Evolutionary conservation across 345 rosid species (phyloP), one percentile per base, ranked within the genome.

Genomic region (Excoecaria agallocha): DNA sequence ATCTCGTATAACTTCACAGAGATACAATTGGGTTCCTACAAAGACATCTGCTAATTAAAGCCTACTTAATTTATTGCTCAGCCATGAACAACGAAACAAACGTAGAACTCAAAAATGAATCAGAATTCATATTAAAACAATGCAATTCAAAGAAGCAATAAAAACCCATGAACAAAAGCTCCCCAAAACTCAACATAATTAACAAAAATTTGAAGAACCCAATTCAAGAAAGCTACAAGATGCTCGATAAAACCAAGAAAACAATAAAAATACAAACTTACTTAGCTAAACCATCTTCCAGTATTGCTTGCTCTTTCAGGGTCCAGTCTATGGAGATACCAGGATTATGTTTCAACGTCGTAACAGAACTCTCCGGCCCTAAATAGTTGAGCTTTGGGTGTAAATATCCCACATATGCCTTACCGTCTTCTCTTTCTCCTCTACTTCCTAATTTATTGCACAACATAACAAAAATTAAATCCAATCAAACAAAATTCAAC

Each of bases 351-450:
- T 77, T 82, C 86, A 87, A 65, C 48, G 66, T 59, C n/a, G 83
- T 41, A 68, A 78, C 75, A 68, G 78, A 68, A 69, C 73, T 79
- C 12, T 82, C 88, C 3, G 70, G 68, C 16, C 41, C 58, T 25
- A n/a, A 45, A 67, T 81, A 5, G 78, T 85, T 0, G 82, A 77
- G 76, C 92, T 82, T 0, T 91, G 93, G 20, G 86, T 85, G 77
- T 93, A 93, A 65, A 88, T 83, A 64, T 90, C 89, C 97, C 98
- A 91, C 97, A 90, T 87, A 50, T 75, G 87, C 85, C 78, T 84
- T 83, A 90, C 98, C 70, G 82, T 75, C 70, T 87, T 87, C 94
- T 87, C 91, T 24, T 90, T 86, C 73, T 93, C 91, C 76, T 90
- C 97, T 71, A 93, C 82, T 79, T 89, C 94, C 97, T 91, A 43